A percentile compares a stretch with the other conserved stretches of the same genome.
phyloP scores from a whole-genome alignment of 169 alveolate genomes.

The Neospora caninum region DNA sequence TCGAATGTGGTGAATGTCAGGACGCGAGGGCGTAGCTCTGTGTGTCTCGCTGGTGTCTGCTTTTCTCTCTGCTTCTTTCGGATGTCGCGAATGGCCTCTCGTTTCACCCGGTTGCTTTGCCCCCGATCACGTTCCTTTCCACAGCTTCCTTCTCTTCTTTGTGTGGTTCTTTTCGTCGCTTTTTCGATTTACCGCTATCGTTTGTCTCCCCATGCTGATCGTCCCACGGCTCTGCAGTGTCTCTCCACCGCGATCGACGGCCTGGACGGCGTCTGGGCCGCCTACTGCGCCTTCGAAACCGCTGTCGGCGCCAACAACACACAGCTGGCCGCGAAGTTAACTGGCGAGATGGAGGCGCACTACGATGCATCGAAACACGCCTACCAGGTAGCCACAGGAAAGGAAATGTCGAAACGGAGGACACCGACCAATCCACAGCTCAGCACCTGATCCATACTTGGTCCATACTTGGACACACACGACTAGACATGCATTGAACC shows the following conservation, averaged over 20 bases:
- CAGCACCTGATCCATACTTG: not conserved
- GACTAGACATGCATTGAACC: not conserved
- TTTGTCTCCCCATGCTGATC: not conserved
- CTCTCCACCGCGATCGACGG: slow-evolving; percentile 47
- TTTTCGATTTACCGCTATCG: not conserved
- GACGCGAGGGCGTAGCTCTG: no score
- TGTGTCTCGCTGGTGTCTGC: no score
- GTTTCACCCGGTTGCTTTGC: no score
- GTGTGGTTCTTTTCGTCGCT: not conserved
- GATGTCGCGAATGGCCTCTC: no score
- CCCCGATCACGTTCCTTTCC: no score
- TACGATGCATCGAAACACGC: slow-evolving; percentile 26
- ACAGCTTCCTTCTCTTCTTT: not conserved
- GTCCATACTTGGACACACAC: not conserved
- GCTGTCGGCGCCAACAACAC: not conserved
- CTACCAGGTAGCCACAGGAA: not conserved
- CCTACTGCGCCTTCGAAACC: slow-evolving; percentile 58
- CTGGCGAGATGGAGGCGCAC: not conserved
- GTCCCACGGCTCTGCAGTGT: not conserved
- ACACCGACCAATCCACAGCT: not conserved
- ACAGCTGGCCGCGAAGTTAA: slow-evolving; percentile 30
- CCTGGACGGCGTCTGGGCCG: slow-evolving; percentile 54
- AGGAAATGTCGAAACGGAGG: no score
- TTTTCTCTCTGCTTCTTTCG: no score
- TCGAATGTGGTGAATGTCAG: no score